Percentiles rank a stretch among this genome's conserved stretches.
phyloP scores from a whole-genome alignment of 1,284 basidiomycete species.

The Ceratobasidium sp. region DNA sequence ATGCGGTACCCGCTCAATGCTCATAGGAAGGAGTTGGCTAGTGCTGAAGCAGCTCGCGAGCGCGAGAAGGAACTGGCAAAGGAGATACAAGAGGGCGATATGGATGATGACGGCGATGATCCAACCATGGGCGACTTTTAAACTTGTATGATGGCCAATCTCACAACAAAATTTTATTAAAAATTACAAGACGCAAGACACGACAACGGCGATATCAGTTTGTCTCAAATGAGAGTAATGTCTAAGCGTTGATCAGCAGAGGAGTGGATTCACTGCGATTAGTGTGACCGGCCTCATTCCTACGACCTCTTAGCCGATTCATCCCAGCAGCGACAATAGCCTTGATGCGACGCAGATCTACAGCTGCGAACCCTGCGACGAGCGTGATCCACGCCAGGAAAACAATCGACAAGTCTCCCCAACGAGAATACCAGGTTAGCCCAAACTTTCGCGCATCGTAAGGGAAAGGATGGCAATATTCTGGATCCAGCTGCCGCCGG shows the following conservation, averaged over 20 bases:
- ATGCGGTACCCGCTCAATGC: conserved; percentile 98
- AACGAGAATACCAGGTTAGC: conserved; percentile 36
- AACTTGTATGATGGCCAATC: not conserved
- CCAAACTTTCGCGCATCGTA: conserved; percentile 51
- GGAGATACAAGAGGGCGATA: conserved; percentile 83
- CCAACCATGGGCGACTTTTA: conserved; percentile 45
- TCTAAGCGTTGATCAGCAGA: conserved; percentile 2
- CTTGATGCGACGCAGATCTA: not conserved
- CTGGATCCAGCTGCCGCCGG: conserved; percentile 69
- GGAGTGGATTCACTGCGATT: conserved; percentile 6
- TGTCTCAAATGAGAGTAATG: not conserved
- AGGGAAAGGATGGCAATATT: conserved; percentile 66
- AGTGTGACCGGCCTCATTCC: not conserved
- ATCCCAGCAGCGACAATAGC: not conserved
- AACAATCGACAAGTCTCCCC: conserved; percentile 33
- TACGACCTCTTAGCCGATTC: not conserved
- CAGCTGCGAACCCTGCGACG: not conserved
- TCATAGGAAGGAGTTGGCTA: conserved; percentile 92
- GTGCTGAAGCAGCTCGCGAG: conserved; percentile 89
- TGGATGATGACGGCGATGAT: conserved; percentile 79
- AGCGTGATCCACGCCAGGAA: conserved; percentile 28
- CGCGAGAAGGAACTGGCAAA: conserved; percentile 93
- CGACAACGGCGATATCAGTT: not conserved
- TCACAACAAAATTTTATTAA: not conserved
- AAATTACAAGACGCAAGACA: not conserved